Evolutionary conservation across 306 rosid species (phyloP), one percentile per base, ranked within the genome.

Genomic region (Trifolium dubium): DNA sequence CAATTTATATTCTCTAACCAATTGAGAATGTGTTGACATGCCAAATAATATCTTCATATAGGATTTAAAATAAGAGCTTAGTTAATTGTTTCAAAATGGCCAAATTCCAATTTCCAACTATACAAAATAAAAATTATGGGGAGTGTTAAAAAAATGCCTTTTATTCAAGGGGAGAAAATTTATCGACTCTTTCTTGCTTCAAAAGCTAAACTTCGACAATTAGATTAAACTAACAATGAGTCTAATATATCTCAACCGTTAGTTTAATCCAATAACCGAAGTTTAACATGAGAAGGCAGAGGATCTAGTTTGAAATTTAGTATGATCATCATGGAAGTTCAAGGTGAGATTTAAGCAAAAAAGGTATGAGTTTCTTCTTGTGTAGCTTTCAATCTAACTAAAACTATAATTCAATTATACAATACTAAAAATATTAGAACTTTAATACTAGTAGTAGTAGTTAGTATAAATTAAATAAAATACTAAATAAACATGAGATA

Each of bases 91-190:
- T 47, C 44, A 43, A 58, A 37, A 17, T 64, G 69, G 5, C 69
- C 49, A 64, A 64, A 64, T 37, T 35, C 31, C 49, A 64, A 64
- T 37, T 37, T 35, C 31, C n/a, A 63, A 67, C 47, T 19, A 51
- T 29, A 10, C 3, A 5, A 10, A 5, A 32, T 2, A 12, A 6
- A 37, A 34, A 34, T 1, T 34, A 37, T 37, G 40, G 40, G 8
- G 40, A 7, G 9, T 37, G 8, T 37, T 37, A 37, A 41, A 15
- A 40, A 32, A 8, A 70, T 40, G 15, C n/a, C 44, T 49, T 78
- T 8, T 30, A 17, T 46, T 28, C 5, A 28, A 35, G 34, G 50
- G 70, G 23, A 23, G 7, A 53, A 18, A 50, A 41, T 58, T 29
- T n/a, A 14, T 31, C 4, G 40, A 13, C 39, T 18, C 39, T 60